Percentiles rank a stretch among this genome's conserved stretches.
Conservation (phyloP, 225 moss, liverwort and hornwort species). For the Physcomitrium patens region DNA sequence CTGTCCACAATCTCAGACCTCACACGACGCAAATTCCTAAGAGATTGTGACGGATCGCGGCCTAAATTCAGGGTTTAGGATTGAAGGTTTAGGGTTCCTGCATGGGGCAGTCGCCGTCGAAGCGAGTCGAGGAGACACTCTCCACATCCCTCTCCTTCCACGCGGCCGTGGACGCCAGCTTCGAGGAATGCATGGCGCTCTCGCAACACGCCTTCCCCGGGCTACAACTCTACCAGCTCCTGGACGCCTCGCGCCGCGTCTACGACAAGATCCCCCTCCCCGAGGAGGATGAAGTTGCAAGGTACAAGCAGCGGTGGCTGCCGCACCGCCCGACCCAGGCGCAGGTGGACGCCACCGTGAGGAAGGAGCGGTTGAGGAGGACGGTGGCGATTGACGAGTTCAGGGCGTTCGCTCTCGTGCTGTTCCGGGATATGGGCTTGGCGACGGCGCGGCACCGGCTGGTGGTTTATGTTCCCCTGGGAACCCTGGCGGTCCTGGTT, state of each 20-base stretch:
- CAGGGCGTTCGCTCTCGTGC: slow-evolving; percentile 52
- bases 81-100: too few relatives aligned
- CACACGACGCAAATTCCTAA: too few relatives aligned
- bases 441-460: slow-evolving; percentile 67
- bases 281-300: slow-evolving; percentile 41
- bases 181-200: slow-evolving; percentile 78
- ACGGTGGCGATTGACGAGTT: slow-evolving; percentile 64
- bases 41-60: too few relatives aligned
- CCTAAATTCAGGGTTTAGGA: too few relatives aligned
- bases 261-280: slow-evolving; percentile 64
- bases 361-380: slow-evolving; percentile 73
- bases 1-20: too few relatives aligned
- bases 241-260: slow-evolving; percentile 57
- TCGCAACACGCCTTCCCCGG: slow-evolving; percentile 69
- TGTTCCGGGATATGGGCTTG: slow-evolving; percentile 81
- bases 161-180: slow-evolving; percentile 68
- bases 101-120: slow-evolving; percentile 84
- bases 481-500: slow-evolving; percentile 60
- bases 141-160: slow-evolving; percentile 64
- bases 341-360: slow-evolving; percentile 66
- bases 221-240: slow-evolving; percentile 77
- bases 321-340: slow-evolving; percentile 68
- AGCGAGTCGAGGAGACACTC: slow-evolving; percentile 74
- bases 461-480: slow-evolving; percentile 66
- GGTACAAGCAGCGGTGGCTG: slow-evolving; percentile 68